Evolutionary conservation across 2,329 filamentous ascomycete genomes (phyloP).

Genomic region (Exophiala xenobiotica): DNA sequence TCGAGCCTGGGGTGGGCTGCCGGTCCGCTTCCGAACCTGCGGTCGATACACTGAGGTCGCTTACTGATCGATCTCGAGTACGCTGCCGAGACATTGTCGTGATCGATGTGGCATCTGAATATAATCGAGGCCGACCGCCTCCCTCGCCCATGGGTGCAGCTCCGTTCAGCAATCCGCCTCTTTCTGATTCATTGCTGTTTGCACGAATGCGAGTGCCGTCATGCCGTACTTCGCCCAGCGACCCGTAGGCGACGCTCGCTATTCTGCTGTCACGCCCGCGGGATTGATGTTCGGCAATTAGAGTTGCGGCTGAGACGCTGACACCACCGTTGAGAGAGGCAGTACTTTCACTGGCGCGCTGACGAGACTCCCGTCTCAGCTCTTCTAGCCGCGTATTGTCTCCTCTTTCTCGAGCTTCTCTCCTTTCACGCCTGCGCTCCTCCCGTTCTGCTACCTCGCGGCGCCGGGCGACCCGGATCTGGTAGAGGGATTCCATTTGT

Average conservation of each 20-base stretch:
- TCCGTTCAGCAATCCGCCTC: conserved; percentile 44
- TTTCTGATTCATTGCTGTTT: conserved; percentile 48
- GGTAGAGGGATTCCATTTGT: conserved; percentile 90
- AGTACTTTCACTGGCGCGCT: conserved; percentile 47
- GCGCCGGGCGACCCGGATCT: conserved; percentile 77
- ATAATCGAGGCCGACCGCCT: conserved; percentile 16
- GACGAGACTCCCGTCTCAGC: conserved; percentile 57
- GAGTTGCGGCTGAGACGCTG: conserved; percentile 37
- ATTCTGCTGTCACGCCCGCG: conserved; percentile 46
- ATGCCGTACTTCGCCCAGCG: conserved; percentile 49
- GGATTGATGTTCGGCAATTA: conserved; percentile 46
- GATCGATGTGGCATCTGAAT: conserved; percentile 24
- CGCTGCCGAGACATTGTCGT: conserved; percentile 31
- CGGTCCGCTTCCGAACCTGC: conserved; percentile 19
- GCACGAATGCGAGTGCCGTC: conserved; percentile 50
- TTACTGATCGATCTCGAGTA: conserved; percentile 37
- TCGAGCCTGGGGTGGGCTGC: conserved; percentile 15
- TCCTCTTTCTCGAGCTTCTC: conserved; percentile 69
- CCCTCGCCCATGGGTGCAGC: conserved; percentile 37
- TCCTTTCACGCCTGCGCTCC: conserved; percentile 65
- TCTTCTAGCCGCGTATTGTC: conserved; percentile 69
- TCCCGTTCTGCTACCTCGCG: conserved; percentile 75
- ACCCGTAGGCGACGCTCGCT: conserved; percentile 50
- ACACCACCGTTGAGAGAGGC: conserved; percentile 28
- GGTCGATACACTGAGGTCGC: conserved; percentile 36